Base-by-base conservation (phyloP, 495 filamentous ascomycete species). In the Penicillium cinerascens region DNA sequence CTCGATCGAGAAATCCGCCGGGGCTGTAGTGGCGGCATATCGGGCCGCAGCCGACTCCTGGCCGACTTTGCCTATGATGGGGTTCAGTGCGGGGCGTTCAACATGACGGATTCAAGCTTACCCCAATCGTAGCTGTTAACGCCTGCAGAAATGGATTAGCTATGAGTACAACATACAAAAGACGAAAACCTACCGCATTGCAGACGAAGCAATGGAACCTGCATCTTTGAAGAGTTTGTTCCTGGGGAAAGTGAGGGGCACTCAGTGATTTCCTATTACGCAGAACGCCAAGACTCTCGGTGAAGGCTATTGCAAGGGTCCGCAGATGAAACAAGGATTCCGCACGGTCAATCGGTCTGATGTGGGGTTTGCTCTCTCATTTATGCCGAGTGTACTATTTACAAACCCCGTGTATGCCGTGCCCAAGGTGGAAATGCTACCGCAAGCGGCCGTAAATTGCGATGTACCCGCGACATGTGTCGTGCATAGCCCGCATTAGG, bases 91-190 rank as follows among this genome's bases (percentile, higher is more conserved):
- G 51, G 61, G 56, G 59, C 52, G 52, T 47, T 46, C 49, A 44
- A 42, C 6, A 17, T 35, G 18, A 44, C 52, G 41, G 23, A 49
- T 44, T 27, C 15, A 2, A 41, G 42, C 78, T 51, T 70, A 82
- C 93, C 93, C 93, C 93, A 98, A 71, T 97, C 93, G 69, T 98
- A 98, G 70, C 92, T 96, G 67, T 98, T 98, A 58, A 92, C 89
- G 60, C 87, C 87, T 89, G 36, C 13, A 46, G 17, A 36, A 17
- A 35, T 21, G 17, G 0, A 20, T 64, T 44, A 62, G 55, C 9
- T 5, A 18, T 33, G 29, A 8, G 20, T 15, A 9, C 21, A 15
- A 15, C 11, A 20, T 17, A 26, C 11, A 7, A 10, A 39, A 25
- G 38, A 6, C n/a, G 17, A 61, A 18, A 10, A 48, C 77, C 63